Base-by-base conservation (phyloP, 1,139 yeast genomes). In the Lizanozyma gosingica region DNA sequence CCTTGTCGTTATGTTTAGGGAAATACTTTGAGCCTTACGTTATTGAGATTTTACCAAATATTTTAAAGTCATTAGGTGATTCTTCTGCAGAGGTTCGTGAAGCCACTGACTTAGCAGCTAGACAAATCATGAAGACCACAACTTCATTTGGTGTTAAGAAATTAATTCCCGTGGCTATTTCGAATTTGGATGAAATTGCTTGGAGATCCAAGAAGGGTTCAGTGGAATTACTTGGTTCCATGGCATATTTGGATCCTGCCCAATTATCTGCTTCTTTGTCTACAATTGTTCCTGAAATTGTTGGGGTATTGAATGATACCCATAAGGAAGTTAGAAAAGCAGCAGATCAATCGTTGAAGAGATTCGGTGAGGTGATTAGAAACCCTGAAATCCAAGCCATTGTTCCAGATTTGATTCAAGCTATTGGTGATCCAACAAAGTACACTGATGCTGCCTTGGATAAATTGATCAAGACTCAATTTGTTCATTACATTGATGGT, bases 171-270 rank as follows among this genome's bases (percentile, higher is more conserved):
- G 72, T 90, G 45, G 94, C 97, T 1, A 77, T 92, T 43, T 78
- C 81, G 33, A 87, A 86, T 50, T 71, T 92, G 52, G 94, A 88
- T 52, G 95, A 87, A 48, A 80, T 83, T 43, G 84, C 94, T 1
- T 92, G 99, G 99, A 78, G 99, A 65, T 80, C 95, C 1, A 92
- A 92, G 63, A 87, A 90, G 62, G 98, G 97, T 11, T 87, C 97
- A 4, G 98, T 92, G 27, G 98, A 94, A 56, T 67, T 92, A 45
- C 71, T 92, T 39, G 98, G 99, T 61, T 81, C 96, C 18, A 94
- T 92, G 98, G 98, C 98, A 0, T 92, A 90, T 57, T 72, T 94
- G 48, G 97, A 92, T 54, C 98, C 98, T 4, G 75, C 94, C 2
- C 98, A 92, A 58, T 71, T 94, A 51, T 87, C 97, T 3, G 77